Conservation (phyloP, 345 rosid species). For the Populus ilicifolia region DNA sequence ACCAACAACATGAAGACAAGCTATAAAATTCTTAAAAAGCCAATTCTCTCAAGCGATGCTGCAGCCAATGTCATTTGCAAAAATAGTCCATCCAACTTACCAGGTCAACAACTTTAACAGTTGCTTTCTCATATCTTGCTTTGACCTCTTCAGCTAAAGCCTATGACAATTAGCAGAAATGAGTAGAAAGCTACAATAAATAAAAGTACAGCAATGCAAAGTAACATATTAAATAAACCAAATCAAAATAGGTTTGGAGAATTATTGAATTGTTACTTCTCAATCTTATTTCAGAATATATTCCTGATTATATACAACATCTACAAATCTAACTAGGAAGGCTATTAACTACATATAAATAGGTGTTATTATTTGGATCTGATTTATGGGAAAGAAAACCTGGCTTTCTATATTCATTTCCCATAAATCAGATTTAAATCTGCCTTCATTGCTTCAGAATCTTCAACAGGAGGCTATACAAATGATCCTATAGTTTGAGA, state of each 20-base stretch:
- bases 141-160: constrained; percentile 33
- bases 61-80: background rate
- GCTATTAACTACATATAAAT: no score
- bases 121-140: constrained; percentile 31
- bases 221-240: background rate
- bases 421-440: no score
- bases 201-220: background rate
- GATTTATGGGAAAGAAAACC: no score
- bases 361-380: no score
- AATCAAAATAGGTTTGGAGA: background rate
- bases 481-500: background rate
- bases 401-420: no score
- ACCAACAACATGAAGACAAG: background rate
- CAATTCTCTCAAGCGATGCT: background rate
- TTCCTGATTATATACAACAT: no score
- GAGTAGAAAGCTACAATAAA: background rate
- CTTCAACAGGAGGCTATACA: background rate
- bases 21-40: background rate
- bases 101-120: constrained; percentile 32
- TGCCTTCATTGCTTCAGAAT: no score
- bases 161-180: constrained; percentile 2
- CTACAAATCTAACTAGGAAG: no score
- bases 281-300: no score
- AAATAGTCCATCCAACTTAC: constrained; percentile 10
- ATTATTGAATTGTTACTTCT: no score